A percentile compares a stretch with the other conserved stretches of the same genome.
Evolutionary conservation across 2,329 filamentous ascomycete species (phyloP).

Genomic region (Biscogniauxia marginata): DNA sequence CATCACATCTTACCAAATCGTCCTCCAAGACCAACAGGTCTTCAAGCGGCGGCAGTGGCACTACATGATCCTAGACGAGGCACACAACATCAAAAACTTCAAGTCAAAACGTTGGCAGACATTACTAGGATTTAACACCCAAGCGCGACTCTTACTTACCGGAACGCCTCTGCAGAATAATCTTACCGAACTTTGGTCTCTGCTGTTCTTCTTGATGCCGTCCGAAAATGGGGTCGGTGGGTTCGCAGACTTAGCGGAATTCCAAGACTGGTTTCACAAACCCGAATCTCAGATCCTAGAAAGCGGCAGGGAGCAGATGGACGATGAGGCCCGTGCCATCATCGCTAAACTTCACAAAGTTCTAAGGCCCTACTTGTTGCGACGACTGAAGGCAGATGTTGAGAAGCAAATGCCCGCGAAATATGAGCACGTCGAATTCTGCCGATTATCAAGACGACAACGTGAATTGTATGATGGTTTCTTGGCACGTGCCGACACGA

Average conservation of each 20-base stretch:
- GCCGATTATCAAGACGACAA: constrained; percentile 90
- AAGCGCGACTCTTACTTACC: constrained; percentile 81
- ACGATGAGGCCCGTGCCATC: constrained; percentile 87
- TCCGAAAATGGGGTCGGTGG: constrained; percentile 83
- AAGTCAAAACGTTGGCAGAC: constrained; percentile 97
- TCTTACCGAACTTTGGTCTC: constrained; percentile 91
- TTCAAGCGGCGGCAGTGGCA: constrained; percentile 94
- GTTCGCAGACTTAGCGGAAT: constrained; percentile 93
- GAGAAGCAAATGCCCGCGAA: constrained; percentile 99
- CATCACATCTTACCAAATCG: constrained; percentile 96
- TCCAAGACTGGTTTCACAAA: constrained; percentile 92
- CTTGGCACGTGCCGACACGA: constrained; percentile 84
- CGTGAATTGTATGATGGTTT: constrained; percentile 96
- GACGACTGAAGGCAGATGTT: constrained; percentile 90
- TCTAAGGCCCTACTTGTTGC: constrained; percentile 84
- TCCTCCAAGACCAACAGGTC: constrained; percentile 88
- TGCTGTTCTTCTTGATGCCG: constrained; percentile 95
- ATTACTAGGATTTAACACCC: constrained; percentile 88
- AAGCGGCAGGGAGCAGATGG: constrained; percentile 89
- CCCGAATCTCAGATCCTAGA: constrained; percentile 96
- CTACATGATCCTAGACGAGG: constrained; percentile 97
- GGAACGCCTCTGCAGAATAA: constrained; percentile 97
- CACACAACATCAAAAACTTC: constrained; percentile 99
- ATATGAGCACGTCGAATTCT: constrained; percentile 96
- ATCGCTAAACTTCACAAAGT: constrained; percentile 94